Evolutionary conservation across 2,329 filamentous ascomycete genomes (phyloP).

Genomic region (Fusarium tanahbumbuense): DNA sequence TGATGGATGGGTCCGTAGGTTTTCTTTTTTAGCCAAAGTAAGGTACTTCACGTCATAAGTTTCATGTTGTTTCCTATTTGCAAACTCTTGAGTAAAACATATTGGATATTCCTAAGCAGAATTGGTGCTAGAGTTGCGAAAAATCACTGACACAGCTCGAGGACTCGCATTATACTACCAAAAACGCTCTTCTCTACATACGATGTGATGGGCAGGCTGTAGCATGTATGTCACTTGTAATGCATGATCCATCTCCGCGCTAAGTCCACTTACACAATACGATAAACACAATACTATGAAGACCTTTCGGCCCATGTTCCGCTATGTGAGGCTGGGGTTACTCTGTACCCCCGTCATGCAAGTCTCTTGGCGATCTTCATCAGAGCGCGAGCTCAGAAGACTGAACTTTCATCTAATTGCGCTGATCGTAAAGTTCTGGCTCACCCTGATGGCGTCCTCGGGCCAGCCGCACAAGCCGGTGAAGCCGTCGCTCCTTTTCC

Average conservation of each 20-base stretch:
- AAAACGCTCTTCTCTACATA: conserved; percentile 25
- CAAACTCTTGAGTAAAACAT: conserved; percentile 28
- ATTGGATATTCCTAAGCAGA: conserved; percentile 1
- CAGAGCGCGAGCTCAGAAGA: conserved; percentile 38
- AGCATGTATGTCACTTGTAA: conserved; percentile 51
- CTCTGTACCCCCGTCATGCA: conserved; percentile 3
- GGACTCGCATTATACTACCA: conserved; percentile 40
- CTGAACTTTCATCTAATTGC: not conserved
- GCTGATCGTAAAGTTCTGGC: not conserved
- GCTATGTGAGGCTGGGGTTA: conserved; percentile 39
- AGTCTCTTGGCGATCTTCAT: conserved; percentile 43
- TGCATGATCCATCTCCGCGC: conserved; percentile 38
- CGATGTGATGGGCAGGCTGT: conserved; percentile 46
- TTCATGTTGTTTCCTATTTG: conserved; percentile 28
- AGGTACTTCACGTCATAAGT: not conserved
- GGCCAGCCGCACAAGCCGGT: not conserved
- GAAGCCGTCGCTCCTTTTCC: conserved; percentile 21
- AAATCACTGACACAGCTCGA: conserved; percentile 39
- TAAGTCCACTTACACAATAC: conserved; percentile 33
- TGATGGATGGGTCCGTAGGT: not conserved
- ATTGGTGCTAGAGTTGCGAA: conserved; percentile 26
- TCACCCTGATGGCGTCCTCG: not conserved
- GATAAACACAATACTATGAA: conserved; percentile 33
- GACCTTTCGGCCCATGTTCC: conserved; percentile 35
- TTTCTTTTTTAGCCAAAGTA: not conserved